phyloP scores from a whole-genome alignment of 2,329 filamentous ascomycete genomes.

The Botryotinia narcissicola region DNA sequence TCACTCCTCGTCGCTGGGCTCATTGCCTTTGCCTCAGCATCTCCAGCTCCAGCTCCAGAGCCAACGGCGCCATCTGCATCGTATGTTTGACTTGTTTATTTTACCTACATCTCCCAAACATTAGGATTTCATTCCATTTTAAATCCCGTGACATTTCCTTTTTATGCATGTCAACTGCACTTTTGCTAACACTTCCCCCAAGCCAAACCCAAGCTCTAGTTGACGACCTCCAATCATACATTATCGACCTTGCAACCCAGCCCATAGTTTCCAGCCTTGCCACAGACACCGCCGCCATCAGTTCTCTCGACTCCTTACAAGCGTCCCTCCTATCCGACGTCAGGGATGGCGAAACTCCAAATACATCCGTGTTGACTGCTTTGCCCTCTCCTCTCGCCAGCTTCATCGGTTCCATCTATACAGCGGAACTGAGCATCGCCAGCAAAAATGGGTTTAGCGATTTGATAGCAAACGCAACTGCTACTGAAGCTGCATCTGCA shows the following conservation, averaged over 20 bases:
- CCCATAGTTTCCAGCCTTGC: constrained; percentile 17
- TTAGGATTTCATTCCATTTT: background rate
- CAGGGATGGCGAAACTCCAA: background rate
- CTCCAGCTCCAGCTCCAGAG: constrained; percentile 17
- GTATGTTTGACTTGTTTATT: constrained; percentile 12
- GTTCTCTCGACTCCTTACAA: constrained; percentile 12
- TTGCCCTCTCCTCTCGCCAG: constrained; percentile 20
- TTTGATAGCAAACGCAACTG: background rate
- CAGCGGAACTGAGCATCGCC: constrained; percentile 18
- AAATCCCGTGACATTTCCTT: background rate
- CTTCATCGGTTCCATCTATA: constrained; percentile 19
- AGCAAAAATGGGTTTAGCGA: constrained; percentile 19
- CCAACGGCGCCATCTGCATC: constrained; percentile 7
- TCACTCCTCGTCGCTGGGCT: constrained; percentile 13
- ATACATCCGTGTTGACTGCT: constrained; percentile 9
- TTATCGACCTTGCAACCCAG: constrained; percentile 16
- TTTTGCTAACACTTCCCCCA: background rate
- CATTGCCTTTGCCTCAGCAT: constrained; percentile 16
- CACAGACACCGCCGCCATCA: constrained; percentile 20
- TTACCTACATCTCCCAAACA: background rate
- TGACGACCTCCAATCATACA: constrained; percentile 16
- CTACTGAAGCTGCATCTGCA: constrained; percentile 3
- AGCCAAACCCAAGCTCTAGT: constrained; percentile 19
- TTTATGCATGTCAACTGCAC: background rate
- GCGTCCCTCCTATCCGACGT: constrained; percentile 8